Evolutionary conservation across 306 rosid species (phyloP).

Genomic region (Rosa multiflora): DNA sequence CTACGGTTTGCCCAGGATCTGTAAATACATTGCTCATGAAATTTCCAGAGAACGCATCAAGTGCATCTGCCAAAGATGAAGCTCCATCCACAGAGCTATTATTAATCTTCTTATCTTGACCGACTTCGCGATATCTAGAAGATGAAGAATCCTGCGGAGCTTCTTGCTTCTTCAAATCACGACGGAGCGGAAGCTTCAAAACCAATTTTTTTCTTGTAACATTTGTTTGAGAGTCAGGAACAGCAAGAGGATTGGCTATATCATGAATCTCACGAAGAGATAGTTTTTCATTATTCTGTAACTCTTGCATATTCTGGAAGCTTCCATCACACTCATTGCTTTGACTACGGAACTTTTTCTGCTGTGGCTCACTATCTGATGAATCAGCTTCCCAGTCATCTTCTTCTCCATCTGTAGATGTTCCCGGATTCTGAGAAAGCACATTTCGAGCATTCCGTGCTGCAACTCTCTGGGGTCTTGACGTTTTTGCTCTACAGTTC

Average conservation of each 20-base stretch:
- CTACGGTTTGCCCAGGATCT: constrained; percentile 29
- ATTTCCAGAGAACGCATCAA: constrained; percentile 29
- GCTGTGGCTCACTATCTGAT: constrained; percentile 44
- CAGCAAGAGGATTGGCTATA: constrained; percentile 35
- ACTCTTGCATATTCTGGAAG: constrained; percentile 32
- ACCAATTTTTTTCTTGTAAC: constrained; percentile 48
- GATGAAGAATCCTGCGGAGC: constrained; percentile 43
- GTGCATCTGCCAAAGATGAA: constrained; percentile 29
- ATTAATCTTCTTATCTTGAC: constrained; percentile 22
- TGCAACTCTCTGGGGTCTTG: constrained; percentile 69
- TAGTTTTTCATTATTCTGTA: constrained; percentile 30
- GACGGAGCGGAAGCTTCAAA: constrained; percentile 59
- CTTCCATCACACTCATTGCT: constrained; percentile 42
- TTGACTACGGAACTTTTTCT: constrained; percentile 40
- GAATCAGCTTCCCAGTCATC: constrained; percentile 52
- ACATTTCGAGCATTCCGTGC: constrained; percentile 74
- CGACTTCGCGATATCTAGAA: constrained; percentile 36
- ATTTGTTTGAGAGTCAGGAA: constrained; percentile 44
- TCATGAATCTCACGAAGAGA: constrained; percentile 30
- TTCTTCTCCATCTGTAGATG: constrained; percentile 67
- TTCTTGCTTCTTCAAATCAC: constrained; percentile 58
- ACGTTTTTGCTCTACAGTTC: constrained; percentile 53
- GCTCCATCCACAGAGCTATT: constrained; percentile 29
- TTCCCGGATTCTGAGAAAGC: constrained; percentile 54
- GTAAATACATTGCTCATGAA: constrained; percentile 27